phyloP scores from a whole-genome alignment of 768 basidiomycete species.

The Tricholoma sp. region DNA sequence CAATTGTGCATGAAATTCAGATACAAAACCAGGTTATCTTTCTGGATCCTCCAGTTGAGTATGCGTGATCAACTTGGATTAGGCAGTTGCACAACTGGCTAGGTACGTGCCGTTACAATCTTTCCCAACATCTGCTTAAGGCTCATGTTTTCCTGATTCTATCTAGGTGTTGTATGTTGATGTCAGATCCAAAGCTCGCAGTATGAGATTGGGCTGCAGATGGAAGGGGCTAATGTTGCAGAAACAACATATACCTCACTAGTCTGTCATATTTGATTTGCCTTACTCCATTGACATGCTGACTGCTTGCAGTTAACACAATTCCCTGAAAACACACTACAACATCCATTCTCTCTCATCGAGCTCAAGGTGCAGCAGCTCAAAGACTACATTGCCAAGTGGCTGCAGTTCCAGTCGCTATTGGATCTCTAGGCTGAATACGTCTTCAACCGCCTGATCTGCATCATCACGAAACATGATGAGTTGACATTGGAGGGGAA shows the following conservation, averaged over 20 bases:
- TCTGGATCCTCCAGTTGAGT: slow-evolving; percentile 95
- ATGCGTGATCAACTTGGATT: slow-evolving; percentile 87
- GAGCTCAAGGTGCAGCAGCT: too few species aligned
- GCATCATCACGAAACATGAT: slow-evolving; percentile 89
- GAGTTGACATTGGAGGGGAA: slow-evolving; percentile 80
- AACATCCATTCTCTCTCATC: slow-evolving; percentile 79
- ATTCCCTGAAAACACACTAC: slow-evolving; percentile 68
- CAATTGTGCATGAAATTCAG: slow-evolving; percentile 91
- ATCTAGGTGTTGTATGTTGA: slow-evolving; percentile 77
- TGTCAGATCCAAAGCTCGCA: slow-evolving; percentile 89
- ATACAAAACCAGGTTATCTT: slow-evolving; percentile 99
- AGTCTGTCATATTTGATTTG: slow-evolving; percentile 35
- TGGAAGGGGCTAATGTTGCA: slow-evolving; percentile 59
- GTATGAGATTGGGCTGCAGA: slow-evolving; percentile 94
- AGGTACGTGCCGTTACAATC: slow-evolving; percentile 49
- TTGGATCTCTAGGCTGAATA: slow-evolving; percentile 98
- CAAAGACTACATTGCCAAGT: slow-evolving; percentile 89
- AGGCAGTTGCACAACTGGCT: slow-evolving; percentile 87
- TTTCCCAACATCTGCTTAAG: too few species aligned
- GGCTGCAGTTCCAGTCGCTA: slow-evolving; percentile 98
- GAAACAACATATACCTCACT: slow-evolving; percentile 83
- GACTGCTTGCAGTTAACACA: slow-evolving; percentile 60
- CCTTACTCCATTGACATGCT: neutral
- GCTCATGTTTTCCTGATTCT: neutral
- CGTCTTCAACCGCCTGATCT: slow-evolving; percentile 93